These are phyloP conservation scores for Artemisia annua DNA, from an alignment of 129 eudicot genomes.

Conservation along the genomic window DNA sequence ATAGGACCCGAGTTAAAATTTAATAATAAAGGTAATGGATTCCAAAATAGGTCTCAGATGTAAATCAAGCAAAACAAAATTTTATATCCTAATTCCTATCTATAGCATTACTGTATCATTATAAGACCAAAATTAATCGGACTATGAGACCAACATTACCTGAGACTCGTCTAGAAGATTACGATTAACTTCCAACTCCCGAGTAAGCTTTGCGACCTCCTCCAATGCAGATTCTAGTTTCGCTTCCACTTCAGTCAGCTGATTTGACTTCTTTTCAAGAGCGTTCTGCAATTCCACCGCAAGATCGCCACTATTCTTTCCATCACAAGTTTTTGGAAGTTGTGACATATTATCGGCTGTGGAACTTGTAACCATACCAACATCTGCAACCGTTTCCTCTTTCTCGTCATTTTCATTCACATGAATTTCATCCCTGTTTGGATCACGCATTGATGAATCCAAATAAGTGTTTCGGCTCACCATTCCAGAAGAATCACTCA, in stretches of 20 bases:
- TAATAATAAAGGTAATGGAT: no score
- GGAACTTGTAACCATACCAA: slow-evolving; percentile 45
- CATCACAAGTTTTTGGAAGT: slow-evolving; percentile 33
- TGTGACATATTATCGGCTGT: slow-evolving; percentile 55
- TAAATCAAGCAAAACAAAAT: no score
- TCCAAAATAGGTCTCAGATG: no score
- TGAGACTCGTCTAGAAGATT: slow-evolving; percentile 87
- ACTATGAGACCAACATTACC: slow-evolving; percentile 42
- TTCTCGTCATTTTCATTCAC: slow-evolving; percentile 50
- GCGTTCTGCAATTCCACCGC: slow-evolving; percentile 56
- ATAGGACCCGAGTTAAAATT: no score
- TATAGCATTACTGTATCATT: no score
- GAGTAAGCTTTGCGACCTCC: slow-evolving; percentile 56
- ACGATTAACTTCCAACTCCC: slow-evolving; percentile 69
- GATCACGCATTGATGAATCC: slow-evolving; percentile 88
- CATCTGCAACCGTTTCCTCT: slow-evolving; percentile 36
- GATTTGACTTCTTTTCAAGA: slow-evolving; percentile 58
- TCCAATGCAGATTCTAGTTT: slow-evolving; percentile 52
- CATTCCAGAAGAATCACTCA: slow-evolving; percentile 78
- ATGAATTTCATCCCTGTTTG: slow-evolving; percentile 49
- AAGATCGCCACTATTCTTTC: slow-evolving; percentile 36
- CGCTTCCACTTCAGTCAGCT: slow-evolving; percentile 48
- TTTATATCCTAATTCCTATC: no score
- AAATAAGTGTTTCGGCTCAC: slow-evolving; percentile 56
- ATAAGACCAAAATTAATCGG: no score